phyloP scores from a whole-genome alignment of 2,329 filamentous ascomycete genomes.

The Fusarium piperis region DNA sequence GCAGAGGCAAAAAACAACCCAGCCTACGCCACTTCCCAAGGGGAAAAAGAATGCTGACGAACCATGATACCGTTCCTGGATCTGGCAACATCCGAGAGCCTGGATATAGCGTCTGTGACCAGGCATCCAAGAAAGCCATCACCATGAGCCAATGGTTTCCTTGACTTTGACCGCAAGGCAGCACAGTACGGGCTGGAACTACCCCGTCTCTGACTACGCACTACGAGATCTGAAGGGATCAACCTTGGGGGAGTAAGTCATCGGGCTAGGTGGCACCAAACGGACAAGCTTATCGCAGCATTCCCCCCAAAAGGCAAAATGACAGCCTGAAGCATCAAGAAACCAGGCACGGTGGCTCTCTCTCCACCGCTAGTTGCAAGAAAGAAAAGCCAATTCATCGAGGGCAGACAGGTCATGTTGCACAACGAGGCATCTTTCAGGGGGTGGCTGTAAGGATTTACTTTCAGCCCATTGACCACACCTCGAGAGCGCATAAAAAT shows the following conservation, averaged over 20 bases:
- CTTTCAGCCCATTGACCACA: background rate
- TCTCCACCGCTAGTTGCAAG: slow-evolving; percentile 19
- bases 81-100: slow-evolving; percentile 12
- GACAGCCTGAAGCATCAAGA: slow-evolving; percentile 23
- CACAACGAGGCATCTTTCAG: slow-evolving; percentile 23
- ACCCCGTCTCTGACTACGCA: slow-evolving; percentile 13
- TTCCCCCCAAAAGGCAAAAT: slow-evolving; percentile 15
- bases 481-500: background rate
- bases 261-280: background rate
- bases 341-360: slow-evolving; percentile 21
- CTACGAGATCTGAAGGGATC: slow-evolving; percentile 5
- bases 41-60: slow-evolving; percentile 8
- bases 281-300: slow-evolving; percentile 26
- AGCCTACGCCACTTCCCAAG: slow-evolving; percentile 22
- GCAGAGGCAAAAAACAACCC: background rate
- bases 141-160: slow-evolving; percentile 11
- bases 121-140: slow-evolving; percentile 5
- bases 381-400: slow-evolving; percentile 21
- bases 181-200: slow-evolving; percentile 7
- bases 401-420: slow-evolving; percentile 1
- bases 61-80: slow-evolving; percentile 21
- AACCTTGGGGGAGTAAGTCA: background rate
- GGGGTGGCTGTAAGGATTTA: slow-evolving; percentile 26
- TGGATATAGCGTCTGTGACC: slow-evolving; percentile 7
- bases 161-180: slow-evolving; percentile 14